phyloP scores from a whole-genome alignment of 441 rosid species.

The Hypseocharis bilobata region DNA sequence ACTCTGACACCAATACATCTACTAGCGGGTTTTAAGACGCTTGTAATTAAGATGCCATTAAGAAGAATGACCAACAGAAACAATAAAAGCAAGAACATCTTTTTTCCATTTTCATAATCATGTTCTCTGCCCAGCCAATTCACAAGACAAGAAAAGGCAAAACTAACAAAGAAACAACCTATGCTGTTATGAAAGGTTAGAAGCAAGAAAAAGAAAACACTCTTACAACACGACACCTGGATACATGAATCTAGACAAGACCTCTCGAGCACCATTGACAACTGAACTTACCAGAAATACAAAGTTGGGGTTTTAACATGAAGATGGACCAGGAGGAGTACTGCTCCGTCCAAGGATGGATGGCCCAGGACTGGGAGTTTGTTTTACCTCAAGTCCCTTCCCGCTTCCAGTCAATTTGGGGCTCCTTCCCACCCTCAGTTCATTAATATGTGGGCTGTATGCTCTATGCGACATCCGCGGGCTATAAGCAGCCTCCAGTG shows the following conservation, averaged over 20 bases:
- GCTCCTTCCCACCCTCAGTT: slow-evolving; percentile 26
- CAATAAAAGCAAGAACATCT: slow-evolving; percentile 5
- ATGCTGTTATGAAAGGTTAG: slow-evolving; percentile 12
- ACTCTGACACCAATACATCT: too few species aligned
- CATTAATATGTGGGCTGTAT: slow-evolving; percentile 39
- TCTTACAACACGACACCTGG: slow-evolving; percentile 11
- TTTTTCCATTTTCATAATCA: slow-evolving; percentile 19
- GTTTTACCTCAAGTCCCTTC: slow-evolving; percentile 27
- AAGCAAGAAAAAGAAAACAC: slow-evolving; percentile 17
- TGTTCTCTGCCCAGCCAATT: slow-evolving; percentile 22
- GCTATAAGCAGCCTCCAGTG: slow-evolving; percentile 35
- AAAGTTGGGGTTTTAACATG: slow-evolving; percentile 13
- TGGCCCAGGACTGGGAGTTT: slow-evolving; percentile 44
- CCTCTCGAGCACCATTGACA: slow-evolving; percentile 43
- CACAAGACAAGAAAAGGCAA: slow-evolving; percentile 16
- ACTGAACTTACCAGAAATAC: slow-evolving; percentile 18
- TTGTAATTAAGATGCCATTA: neutral
- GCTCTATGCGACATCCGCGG: slow-evolving; percentile 32
- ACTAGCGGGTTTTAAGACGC: too few species aligned
- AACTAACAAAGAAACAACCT: slow-evolving; percentile 16
- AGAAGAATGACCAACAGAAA: neutral
- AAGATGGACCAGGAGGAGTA: too few species aligned
- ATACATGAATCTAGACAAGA: slow-evolving; percentile 23
- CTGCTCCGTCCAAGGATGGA: slow-evolving; percentile 34
- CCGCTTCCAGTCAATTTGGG: slow-evolving; percentile 25